Base-by-base conservation (phyloP, 352 stramenopile species). In the Globisporangium cystogenes region DNA sequence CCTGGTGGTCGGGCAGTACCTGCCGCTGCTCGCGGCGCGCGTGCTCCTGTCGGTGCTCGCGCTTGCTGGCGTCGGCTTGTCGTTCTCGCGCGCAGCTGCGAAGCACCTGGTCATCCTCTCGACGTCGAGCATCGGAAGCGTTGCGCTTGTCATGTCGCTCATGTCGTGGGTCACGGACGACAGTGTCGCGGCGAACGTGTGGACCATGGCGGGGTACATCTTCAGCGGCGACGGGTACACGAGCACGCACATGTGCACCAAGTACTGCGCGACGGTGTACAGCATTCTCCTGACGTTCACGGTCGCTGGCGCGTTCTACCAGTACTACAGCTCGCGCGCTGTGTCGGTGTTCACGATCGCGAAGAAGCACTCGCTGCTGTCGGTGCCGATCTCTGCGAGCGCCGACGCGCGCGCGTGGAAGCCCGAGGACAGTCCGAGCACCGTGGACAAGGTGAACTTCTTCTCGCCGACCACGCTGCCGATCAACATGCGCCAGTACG, bases 401-500 rank as follows among this genome's bases (percentile, higher is more conserved):
- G 91, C 81, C 1, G 85, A 93, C 24, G 85, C 82, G 14, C 78
- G 85, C 2, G 71, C 82, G 20, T 88, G 85, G 68, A 78, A 72
- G 42, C 73, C 78, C 1, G 55, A 77, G 3, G 65, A 76, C 26
- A 23, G 70, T 8, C 53, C 67, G 0, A 27, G 20, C 12, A 11
- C 23, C 18, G 47, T 63, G 11, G 72, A 87, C 42, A 82, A 69
- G 48, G 60, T 84, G 24, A 95, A 95, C 55, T 91, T 93, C 51
- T 95, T 95, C 42, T 88, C 83, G 1, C 67, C 83, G 0, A 55
- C 61, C 11, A 82, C 77, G 37, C 60, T 93, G 24, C 82, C 85
- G 15, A 59, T 65, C 35, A 82, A 93, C 48, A 93, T 95, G 82
- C 81, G 91, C 57, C 85, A 88, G 51, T 95, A 88, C 46, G 81